Base-by-base conservation (phyloP, 2,329 filamentous ascomycete species). In the Cercospora zeae-maydis region DNA sequence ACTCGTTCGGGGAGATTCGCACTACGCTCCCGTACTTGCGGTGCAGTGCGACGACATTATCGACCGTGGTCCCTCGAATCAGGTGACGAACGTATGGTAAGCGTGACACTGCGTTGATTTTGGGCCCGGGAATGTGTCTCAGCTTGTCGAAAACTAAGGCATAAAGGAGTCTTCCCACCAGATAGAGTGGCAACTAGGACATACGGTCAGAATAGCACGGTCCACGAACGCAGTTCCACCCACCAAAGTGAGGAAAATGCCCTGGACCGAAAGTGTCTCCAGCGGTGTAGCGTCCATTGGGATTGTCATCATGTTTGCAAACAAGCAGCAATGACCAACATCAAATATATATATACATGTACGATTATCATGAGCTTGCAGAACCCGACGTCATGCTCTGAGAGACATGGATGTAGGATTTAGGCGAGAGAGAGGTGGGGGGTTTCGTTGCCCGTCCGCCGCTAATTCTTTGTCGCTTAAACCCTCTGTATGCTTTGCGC, bases 131-230 rank as follows among this genome's bases (percentile, higher is more conserved):
- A 14, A 79, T 77, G 36, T 78, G 75, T 19, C 70, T 69, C 0
- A 82, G 72, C 7, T 79, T 79, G 47, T 78, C 75, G 63, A 81
- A 77, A 64, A 74, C 80, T 19, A 78, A 56, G 55, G 75, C 76
- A 67, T 79, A 78, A 16, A 79, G 63, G 14, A 64, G 42, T 19
- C 37, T 66, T 30, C 62, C 63, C 4, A 66, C 14, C 16, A 67
- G 61, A 59, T 68, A 71, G 34, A 61, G 24, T 14, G 66, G 11
- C 14, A 51, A 47, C 58, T 61, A 54, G 16, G 4, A 31, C n/a
- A 13, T 16, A 4, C 11, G 8, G 24, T 39, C 24, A 30, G 36
- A 14, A 24, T n/a, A 4, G 9, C 9, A 10, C 34, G 53, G 34
- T 10, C 11, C 6, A 4, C n/a, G n/a, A 16, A 7, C 5, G 21